Base-by-base conservation (phyloP, 106 monocot genomes). In the Phalaenopsis aphrodite region DNA sequence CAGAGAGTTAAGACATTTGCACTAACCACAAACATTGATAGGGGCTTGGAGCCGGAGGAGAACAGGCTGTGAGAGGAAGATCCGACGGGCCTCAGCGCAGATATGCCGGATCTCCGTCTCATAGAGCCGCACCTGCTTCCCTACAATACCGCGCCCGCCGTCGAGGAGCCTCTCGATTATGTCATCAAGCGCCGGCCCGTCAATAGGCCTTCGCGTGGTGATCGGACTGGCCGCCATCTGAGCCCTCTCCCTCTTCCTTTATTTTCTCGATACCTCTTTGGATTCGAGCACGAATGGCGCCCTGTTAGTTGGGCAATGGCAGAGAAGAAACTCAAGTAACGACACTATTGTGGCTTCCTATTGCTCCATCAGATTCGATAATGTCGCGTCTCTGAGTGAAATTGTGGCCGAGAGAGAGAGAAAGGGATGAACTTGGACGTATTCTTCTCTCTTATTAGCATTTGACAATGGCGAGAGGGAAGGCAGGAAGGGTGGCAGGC, bases 121-220 rank as follows among this genome's bases (percentile, higher is more conserved):
- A 8, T 77, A 83, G 17, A 83, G 82, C 82, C 78, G 82, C 24
- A 83, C 82, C 78, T 83, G 82, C 78, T 72, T 77, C 38, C 78
- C 82, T 56, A 47, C 77, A 21, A 77, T 77, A 18, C 52, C 2
- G 5, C 77, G 48, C 55, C 77, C 77, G 23, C 77, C 77, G 7
- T 83, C 82, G 9, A 83, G 58, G 41, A 83, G 64, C 52, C 82
- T 83, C 71, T 45, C 77, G 52, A 78, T 71, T 2, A 83, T 72
- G 69, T 78, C 82, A 49, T 78, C 78, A 1, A 78, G 42, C 49
- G 72, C 23, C 4, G 68, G 17, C 58, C 56, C 45, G 11, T 78
- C 83, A 3, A 69, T 45, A 47, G 37, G 42, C 46, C 56, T 36
- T 38, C 64, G 43, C 1, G 61, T 1, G 23, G 8, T 1, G 45